Evolutionary conservation across 2,329 filamentous ascomycete species (phyloP), one percentile per base, ranked within the genome.

Genomic region (Beauveria bassiana): DNA sequence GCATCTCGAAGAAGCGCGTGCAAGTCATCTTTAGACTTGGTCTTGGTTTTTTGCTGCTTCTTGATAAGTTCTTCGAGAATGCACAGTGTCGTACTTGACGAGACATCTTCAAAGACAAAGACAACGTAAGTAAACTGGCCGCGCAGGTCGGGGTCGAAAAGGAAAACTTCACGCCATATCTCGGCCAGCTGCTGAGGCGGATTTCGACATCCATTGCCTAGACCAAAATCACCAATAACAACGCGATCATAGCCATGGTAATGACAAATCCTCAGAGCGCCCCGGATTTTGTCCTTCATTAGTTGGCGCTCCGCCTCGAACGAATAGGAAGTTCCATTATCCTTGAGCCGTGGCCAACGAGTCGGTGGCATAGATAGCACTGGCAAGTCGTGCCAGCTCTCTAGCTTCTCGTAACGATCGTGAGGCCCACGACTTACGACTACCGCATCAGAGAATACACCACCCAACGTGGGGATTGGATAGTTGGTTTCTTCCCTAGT

Each of bases 281-380:
- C 83, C 24, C 85, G 83, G 72, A 92, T 86, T 74, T 91, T 91
- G 68, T 88, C 86, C 68, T 81, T 81, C 74, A 90, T 88, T 71
- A 91, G 79, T 65, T 89, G 85, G 64, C 83, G 83, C 73, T 92
- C 89, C 67, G 86, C 80, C 3, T 79, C 78, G 72, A 93, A 92
- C 0, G 87, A 88, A 73, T 91, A 92, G 65, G 83, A 84, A 64
- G 78, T 79, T n/a, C 85, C 86, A 54, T 79, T 78, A 63, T 85
- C 83, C 67, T 86, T 86, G 45, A 92, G 81, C 73, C 91, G 91
- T 20, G 89, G 89, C 74, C 88, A 85, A 26, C 87, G 83, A 8
- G 87, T 85, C 10, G 89, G 88, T 24, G 87, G 83, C 22, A 91
- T 86, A 2, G 87, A 90, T 61, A 91, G 83, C n/a, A 92, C 86